phyloP scores from a whole-genome alignment of 1,284 basidiomycete species.

The Ganoderma lingzhi region DNA sequence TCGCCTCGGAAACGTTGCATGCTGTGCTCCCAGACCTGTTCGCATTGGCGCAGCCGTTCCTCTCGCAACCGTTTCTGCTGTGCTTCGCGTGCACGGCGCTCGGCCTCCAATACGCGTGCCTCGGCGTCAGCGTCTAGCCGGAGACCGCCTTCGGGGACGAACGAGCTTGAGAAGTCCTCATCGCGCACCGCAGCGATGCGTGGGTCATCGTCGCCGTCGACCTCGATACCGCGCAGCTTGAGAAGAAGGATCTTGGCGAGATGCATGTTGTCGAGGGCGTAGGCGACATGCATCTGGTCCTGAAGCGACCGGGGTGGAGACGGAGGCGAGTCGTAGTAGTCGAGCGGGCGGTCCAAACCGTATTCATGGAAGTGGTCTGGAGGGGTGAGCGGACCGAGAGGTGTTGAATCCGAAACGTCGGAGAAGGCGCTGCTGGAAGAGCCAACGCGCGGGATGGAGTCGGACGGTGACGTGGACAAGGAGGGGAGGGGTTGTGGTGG shows the following conservation, averaged over 20 bases:
- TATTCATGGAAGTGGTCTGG: slow-evolving; percentile 35
- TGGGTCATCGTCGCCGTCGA: slow-evolving; percentile 64
- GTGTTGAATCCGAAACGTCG: slow-evolving; percentile 37
- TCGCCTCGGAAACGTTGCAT: slow-evolving; percentile 52
- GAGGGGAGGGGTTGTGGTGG: slow-evolving; percentile 27
- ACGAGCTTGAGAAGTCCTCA: slow-evolving; percentile 70
- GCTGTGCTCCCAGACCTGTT: slow-evolving; percentile 61
- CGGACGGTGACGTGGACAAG: slow-evolving; percentile 34
- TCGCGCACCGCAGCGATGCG: slow-evolving; percentile 68
- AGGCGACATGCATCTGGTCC: slow-evolving; percentile 71
- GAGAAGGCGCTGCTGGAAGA: slow-evolving; percentile 42
- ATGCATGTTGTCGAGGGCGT: slow-evolving; percentile 70
- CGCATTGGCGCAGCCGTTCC: slow-evolving; percentile 54
- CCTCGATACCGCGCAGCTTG: slow-evolving; percentile 65
- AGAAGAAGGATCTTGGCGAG: slow-evolving; percentile 69
- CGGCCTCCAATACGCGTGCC: slow-evolving; percentile 41
- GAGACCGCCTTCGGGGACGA: slow-evolving; percentile 63
- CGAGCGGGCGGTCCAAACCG: slow-evolving; percentile 27
- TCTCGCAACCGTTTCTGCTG: slow-evolving; percentile 48
- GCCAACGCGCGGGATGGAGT: slow-evolving; percentile 31
- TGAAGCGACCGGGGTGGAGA: slow-evolving; percentile 60
- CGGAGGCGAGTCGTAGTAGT: slow-evolving; percentile 52
- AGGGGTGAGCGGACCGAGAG: slow-evolving; percentile 37
- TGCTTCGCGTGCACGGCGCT: slow-evolving; percentile 48
- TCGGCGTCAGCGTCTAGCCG: slow-evolving; percentile 51